Evolutionary conservation across 306 rosid genomes (phyloP).

Genomic region (Adenanthera pavonina): DNA sequence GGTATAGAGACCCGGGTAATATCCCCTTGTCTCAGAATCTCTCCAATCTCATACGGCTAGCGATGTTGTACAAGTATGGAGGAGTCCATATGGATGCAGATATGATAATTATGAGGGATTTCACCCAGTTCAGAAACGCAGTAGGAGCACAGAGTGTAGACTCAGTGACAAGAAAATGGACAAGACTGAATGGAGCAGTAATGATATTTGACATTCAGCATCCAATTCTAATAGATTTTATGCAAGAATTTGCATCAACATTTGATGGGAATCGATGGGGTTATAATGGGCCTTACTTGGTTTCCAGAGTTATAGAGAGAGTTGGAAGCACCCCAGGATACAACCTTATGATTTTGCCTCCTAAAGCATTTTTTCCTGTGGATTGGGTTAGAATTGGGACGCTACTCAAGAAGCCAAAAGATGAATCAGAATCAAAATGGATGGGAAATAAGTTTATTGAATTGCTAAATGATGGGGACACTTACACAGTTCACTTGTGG

Average conservation of each 20-base stretch:
- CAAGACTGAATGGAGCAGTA: conserved; percentile 61
- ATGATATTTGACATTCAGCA: conserved; percentile 62
- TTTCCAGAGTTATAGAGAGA: conserved; percentile 59
- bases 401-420: conserved; percentile 47
- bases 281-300: conserved; percentile 69
- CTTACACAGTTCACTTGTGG: conserved; percentile 65
- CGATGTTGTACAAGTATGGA: conserved; percentile 5
- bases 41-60: not conserved
- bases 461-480: conserved; percentile 38
- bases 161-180: conserved; percentile 49
- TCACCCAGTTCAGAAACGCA: conserved; percentile 51
- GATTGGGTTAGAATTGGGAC: conserved; percentile 58
- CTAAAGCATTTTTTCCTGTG: conserved; percentile 58
- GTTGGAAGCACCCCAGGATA: conserved; percentile 41
- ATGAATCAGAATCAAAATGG: conserved; percentile 43
- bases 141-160: conserved; percentile 65
- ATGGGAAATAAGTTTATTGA: conserved; percentile 41
- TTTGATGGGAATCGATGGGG: conserved; percentile 74
- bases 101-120: conserved; percentile 51
- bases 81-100: conserved; percentile 50
- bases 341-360: conserved; percentile 50
- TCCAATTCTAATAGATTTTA: conserved; percentile 59
- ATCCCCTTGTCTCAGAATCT: conserved; percentile 15
- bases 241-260: conserved; percentile 61
- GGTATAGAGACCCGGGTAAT: not conserved